These are phyloP conservation scores for Sphaerulina musiva DNA, from an alignment of 2,329 filamentous ascomycete genomes.

Conservation along the genomic window DNA sequence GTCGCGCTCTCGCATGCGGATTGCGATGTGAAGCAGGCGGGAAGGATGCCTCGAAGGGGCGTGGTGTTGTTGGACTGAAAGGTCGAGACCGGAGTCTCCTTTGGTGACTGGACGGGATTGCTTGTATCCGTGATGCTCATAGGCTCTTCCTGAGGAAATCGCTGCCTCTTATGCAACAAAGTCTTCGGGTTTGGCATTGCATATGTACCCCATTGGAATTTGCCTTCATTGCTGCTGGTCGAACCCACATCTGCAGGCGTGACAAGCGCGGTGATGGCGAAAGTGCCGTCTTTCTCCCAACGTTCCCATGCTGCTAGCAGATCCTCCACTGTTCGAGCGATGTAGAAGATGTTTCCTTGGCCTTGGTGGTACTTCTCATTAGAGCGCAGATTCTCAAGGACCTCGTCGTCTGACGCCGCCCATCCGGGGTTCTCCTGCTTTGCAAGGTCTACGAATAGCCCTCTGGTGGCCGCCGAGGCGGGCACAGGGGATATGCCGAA, in stretches of 20 bases:
- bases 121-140: slow-evolving; percentile 14
- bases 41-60: slow-evolving; percentile 50
- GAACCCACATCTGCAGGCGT: slow-evolving; percentile 15
- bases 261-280: slow-evolving; percentile 24
- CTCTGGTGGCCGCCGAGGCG: slow-evolving; percentile 18
- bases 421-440: slow-evolving; percentile 23
- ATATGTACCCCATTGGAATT: slow-evolving; percentile 32
- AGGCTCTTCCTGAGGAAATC: slow-evolving; percentile 19
- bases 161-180: slow-evolving; percentile 24
- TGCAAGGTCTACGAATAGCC: slow-evolving; percentile 29
- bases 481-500: slow-evolving; percentile 28
- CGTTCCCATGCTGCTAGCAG: slow-evolving; percentile 14
- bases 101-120: slow-evolving; percentile 26
- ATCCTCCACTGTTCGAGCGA: slow-evolving; percentile 16
- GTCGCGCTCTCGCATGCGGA: slow-evolving; percentile 65
- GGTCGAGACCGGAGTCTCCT: slow-evolving; percentile 29
- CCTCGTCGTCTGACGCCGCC: slow-evolving; percentile 13
- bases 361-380: slow-evolving; percentile 1
- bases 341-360: slow-evolving; percentile 18
- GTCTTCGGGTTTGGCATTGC: slow-evolving; percentile 23
- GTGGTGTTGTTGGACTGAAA: slow-evolving; percentile 33
- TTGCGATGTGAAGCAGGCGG: slow-evolving; percentile 66
- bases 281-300: slow-evolving; percentile 13
- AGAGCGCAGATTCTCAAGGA: slow-evolving; percentile 4
- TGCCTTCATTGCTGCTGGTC: slow-evolving; percentile 14